These are phyloP conservation scores for Venturia oleaginea DNA, from an alignment of 2,329 filamentous ascomycete genomes.

Conservation along the genomic window DNA sequence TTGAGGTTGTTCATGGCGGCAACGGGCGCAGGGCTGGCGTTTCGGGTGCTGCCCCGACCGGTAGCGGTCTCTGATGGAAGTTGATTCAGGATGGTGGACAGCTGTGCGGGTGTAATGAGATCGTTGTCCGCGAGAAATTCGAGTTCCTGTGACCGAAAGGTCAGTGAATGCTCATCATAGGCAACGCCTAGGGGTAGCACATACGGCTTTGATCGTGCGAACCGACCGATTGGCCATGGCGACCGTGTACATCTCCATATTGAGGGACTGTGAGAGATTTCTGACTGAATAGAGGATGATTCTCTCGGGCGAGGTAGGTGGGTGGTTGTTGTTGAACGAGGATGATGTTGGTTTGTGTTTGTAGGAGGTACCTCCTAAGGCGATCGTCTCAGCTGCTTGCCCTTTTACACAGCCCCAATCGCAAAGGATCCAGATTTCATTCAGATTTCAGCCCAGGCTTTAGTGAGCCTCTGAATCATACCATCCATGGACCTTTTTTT, in stretches of 20 bases:
- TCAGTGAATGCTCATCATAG: conserved; percentile 12
- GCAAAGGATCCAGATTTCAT: background rate
- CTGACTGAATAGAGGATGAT: background rate
- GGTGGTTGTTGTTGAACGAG: background rate
- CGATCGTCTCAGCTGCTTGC: background rate
- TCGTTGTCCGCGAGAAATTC: conserved; percentile 79
- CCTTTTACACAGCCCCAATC: background rate
- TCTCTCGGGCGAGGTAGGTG: background rate
- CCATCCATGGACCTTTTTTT: background rate
- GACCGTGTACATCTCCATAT: conserved; percentile 36
- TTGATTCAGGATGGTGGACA: conserved; percentile 63
- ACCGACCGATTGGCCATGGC: conserved; percentile 75
- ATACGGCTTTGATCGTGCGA: conserved; percentile 75
- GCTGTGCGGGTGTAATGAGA: conserved; percentile 65
- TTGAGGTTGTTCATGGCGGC: conserved; percentile 25
- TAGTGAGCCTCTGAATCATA: background rate
- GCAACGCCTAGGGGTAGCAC: conserved; percentile 22
- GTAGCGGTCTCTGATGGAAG: conserved; percentile 62
- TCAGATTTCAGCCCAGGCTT: background rate
- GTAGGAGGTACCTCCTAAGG: background rate
- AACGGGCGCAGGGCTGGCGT: conserved; percentile 22
- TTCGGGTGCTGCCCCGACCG: conserved; percentile 25
- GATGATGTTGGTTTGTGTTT: background rate
- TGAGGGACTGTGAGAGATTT: background rate
- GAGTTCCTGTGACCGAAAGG: conserved; percentile 57